Conservation (phyloP, 805 yeast genomes). For the Wickerhamomyces sydowiorum region DNA sequence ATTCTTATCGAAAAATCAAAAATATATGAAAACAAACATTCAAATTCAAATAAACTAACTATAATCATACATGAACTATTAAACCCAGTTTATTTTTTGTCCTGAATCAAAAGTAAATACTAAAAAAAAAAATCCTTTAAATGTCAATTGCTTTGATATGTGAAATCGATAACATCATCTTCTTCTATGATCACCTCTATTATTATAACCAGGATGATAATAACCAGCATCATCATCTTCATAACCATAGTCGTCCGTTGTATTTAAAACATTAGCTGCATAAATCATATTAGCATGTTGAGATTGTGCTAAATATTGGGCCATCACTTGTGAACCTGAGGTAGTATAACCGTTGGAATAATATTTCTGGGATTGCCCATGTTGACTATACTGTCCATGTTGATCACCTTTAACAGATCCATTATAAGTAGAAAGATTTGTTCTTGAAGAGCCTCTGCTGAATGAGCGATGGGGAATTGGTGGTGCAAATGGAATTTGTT, state of each 20-base stretch:
- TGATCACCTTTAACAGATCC: neutral
- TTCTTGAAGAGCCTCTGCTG: slow-evolving; percentile 1
- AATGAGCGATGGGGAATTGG: slow-evolving; percentile 6
- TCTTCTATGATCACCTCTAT: neutral
- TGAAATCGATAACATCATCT: neutral
- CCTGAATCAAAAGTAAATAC: too few species aligned
- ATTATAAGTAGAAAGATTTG: slow-evolving; percentile 4
- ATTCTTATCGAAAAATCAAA: too few species aligned
- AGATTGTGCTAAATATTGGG: slow-evolving; percentile 69
- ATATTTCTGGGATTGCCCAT: neutral
- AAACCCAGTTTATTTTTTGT: too few species aligned
- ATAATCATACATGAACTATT: too few species aligned
- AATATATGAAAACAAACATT: too few species aligned
- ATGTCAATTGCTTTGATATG: too few species aligned
- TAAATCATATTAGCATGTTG: slow-evolving; percentile 57
- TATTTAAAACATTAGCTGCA: slow-evolving; percentile 47
- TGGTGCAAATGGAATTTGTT: slow-evolving; percentile 11
- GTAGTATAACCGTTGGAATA: slow-evolving; percentile 4
- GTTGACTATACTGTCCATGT: neutral
- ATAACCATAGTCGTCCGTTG: slow-evolving; percentile 31
- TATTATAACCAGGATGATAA: neutral
- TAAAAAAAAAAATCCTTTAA: neutral
- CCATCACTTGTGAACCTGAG: slow-evolving; percentile 72
- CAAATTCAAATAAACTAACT: too few species aligned
- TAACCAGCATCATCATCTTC: slow-evolving; percentile 6